These are phyloP conservation scores for Zygosaccharomyces sapae DNA, from an alignment of 1,139 yeast genomes.

Conservation along the genomic window DNA sequence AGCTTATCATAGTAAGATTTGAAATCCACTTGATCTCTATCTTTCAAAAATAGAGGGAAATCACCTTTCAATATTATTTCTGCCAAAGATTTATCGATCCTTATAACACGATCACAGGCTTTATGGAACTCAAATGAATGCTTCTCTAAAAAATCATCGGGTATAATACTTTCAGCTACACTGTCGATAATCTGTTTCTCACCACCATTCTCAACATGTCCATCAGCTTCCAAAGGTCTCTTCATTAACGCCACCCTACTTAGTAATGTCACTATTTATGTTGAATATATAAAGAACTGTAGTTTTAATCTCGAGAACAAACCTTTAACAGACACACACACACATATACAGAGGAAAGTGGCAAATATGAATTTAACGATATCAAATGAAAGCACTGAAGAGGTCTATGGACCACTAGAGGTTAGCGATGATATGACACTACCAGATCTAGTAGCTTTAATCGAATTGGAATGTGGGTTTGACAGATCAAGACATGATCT, in stretches of 20 bases:
- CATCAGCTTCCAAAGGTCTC: constrained; percentile 10
- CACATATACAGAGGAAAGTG: background rate
- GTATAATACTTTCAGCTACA: constrained; percentile 32
- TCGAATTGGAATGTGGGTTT: constrained; percentile 69
- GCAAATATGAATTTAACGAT: constrained; percentile 30
- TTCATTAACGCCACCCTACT: constrained; percentile 11
- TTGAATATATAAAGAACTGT: background rate
- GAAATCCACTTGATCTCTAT: constrained; percentile 17
- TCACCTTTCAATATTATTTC: constrained; percentile 30
- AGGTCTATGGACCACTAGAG: constrained; percentile 36
- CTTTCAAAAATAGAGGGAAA: constrained; percentile 30
- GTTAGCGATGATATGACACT: constrained; percentile 57
- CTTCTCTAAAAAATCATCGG: constrained; percentile 39
- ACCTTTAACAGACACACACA: background rate
- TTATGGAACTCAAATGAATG: constrained; percentile 46
- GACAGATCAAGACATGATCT: constrained; percentile 47
- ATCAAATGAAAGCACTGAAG: constrained; percentile 31
- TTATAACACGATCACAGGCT: constrained; percentile 43
- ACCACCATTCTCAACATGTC: constrained; percentile 3
- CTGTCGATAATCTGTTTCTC: background rate
- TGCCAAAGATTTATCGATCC: constrained; percentile 44
- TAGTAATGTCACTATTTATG: background rate
- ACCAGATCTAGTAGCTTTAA: constrained; percentile 67
- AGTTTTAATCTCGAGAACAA: background rate
- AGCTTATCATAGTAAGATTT: constrained; percentile 43